Conservation (phyloP, 768 basidiomycete species). For the Lactarius indigo region DNA sequence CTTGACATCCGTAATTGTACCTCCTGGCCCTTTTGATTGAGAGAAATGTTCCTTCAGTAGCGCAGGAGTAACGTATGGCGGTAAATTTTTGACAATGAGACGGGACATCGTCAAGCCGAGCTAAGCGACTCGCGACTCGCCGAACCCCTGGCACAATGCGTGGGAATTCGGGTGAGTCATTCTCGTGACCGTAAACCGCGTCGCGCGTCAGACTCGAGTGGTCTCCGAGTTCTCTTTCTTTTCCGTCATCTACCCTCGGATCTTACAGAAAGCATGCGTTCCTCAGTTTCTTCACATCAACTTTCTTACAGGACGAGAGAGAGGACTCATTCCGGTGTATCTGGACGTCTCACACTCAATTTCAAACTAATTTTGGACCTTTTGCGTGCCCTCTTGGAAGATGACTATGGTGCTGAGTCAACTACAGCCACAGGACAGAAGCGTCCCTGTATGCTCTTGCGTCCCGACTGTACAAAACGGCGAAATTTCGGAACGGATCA, state of each 20-base stretch:
- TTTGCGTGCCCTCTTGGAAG: slow-evolving; percentile 4
- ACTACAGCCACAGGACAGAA: slow-evolving; percentile 11
- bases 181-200: slow-evolving; percentile 9
- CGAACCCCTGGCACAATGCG: not conserved
- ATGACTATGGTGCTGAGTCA: not conserved
- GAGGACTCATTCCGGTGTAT: not conserved
- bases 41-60: slow-evolving; percentile 63
- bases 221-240: not conserved
- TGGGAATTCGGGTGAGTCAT: slow-evolving; percentile 10
- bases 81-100: slow-evolving; percentile 79
- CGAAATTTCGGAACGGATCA: not conserved
- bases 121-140: not conserved
- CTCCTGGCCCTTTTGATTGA: slow-evolving; percentile 55
- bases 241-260: not conserved
- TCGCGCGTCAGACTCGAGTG: not conserved
- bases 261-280: slow-evolving; percentile 9
- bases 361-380: slow-evolving; percentile 13
- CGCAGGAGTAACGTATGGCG: slow-evolving; percentile 60
- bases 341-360: slow-evolving; percentile 11
- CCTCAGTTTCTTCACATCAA: slow-evolving; percentile 14
- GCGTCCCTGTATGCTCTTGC: slow-evolving; percentile 5
- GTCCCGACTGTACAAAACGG: slow-evolving; percentile 6
- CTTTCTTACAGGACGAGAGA: slow-evolving; percentile 18
- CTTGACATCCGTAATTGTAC: slow-evolving; percentile 82
- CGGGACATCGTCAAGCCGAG: slow-evolving; percentile 57